Conservation (phyloP, 441 rosid genomes). For the Brassica balearica region DNA sequence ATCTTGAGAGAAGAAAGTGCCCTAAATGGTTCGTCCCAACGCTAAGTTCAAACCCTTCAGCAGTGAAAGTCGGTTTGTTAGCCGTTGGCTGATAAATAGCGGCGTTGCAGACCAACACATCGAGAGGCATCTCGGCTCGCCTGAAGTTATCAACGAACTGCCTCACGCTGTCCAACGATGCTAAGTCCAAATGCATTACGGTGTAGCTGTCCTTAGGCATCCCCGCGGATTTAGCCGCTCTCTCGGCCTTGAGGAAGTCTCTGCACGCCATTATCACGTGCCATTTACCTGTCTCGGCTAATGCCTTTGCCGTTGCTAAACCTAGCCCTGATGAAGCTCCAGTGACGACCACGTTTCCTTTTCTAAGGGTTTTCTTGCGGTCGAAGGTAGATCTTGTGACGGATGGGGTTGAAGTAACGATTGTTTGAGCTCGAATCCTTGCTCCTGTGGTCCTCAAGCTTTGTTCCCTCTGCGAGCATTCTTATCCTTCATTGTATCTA, state of each 20-base stretch:
- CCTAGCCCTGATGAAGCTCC: slow-evolving; percentile 98
- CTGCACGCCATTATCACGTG: slow-evolving; percentile 95
- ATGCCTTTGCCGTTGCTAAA: slow-evolving; percentile 83
- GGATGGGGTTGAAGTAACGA: slow-evolving; percentile 64
- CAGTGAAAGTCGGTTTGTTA: slow-evolving; percentile 53
- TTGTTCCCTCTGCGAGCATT: slow-evolving; percentile 53
- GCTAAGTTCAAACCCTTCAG: slow-evolving; percentile 93
- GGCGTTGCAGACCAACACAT: slow-evolving; percentile 86
- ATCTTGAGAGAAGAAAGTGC: slow-evolving; percentile 79
- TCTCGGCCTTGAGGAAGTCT: slow-evolving; percentile 87
- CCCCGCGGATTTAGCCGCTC: slow-evolving; percentile 79
- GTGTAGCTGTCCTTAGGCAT: slow-evolving; percentile 76
- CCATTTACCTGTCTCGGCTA: slow-evolving; percentile 97
- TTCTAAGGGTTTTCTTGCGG: slow-evolving; percentile 78
- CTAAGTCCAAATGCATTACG: slow-evolving; percentile 84
- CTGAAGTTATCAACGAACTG: slow-evolving; percentile 75
- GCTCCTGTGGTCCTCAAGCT: slow-evolving; percentile 51
- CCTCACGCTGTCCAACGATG: slow-evolving; percentile 80
- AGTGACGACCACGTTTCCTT: slow-evolving; percentile 79
- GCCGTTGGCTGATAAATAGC: slow-evolving; percentile 83
- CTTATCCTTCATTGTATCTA: too few species aligned
- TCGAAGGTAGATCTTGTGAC: slow-evolving; percentile 51
- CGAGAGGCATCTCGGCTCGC: slow-evolving; percentile 63
- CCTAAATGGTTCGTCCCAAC: slow-evolving; percentile 94
- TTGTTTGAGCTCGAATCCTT: slow-evolving; percentile 67